Conservation (phyloP, 352 stramenopile genomes). For the Pythium sukuiense region DNA sequence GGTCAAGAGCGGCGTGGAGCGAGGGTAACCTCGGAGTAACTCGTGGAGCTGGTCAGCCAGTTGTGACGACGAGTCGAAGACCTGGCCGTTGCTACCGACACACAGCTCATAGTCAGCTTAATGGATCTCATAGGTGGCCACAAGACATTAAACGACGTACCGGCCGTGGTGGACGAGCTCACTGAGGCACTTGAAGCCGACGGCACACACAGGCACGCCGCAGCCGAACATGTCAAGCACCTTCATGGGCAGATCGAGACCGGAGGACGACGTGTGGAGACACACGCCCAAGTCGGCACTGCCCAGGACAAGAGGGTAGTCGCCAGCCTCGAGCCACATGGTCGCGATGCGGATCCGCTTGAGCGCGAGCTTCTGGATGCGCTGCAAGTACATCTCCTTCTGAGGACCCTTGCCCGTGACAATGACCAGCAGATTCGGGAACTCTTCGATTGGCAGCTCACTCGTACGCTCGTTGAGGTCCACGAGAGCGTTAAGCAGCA, state of each 20-base stretch:
- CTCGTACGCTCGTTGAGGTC: constrained; percentile 62
- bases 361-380: constrained; percentile 73
- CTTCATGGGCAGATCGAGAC: constrained; percentile 99
- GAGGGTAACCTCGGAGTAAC: constrained; percentile 60
- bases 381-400: constrained; percentile 88
- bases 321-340: constrained; percentile 96
- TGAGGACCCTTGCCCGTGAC: constrained; percentile 98
- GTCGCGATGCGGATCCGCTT: constrained; percentile 84
- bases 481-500: constrained; percentile 93
- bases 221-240: constrained; percentile 99
- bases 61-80: constrained; percentile 63
- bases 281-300: constrained; percentile 97
- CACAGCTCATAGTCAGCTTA: not conserved
- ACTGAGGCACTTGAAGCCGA: constrained; percentile 94
- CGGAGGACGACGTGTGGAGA: constrained; percentile 98
- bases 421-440: constrained; percentile 89
- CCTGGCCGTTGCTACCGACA: constrained; percentile 59
- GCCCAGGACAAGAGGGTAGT: constrained; percentile 96
- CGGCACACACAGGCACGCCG: constrained; percentile 95
- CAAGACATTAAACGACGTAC: constrained; percentile 5
- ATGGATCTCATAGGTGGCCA: not conserved
- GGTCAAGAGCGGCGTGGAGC: constrained; percentile 37
- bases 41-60: constrained; percentile 60
- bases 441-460: constrained; percentile 36
- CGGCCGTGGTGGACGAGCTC: constrained; percentile 95